Conservation (phyloP, 306 rosid genomes). For the Prinsepia uniflora region DNA sequence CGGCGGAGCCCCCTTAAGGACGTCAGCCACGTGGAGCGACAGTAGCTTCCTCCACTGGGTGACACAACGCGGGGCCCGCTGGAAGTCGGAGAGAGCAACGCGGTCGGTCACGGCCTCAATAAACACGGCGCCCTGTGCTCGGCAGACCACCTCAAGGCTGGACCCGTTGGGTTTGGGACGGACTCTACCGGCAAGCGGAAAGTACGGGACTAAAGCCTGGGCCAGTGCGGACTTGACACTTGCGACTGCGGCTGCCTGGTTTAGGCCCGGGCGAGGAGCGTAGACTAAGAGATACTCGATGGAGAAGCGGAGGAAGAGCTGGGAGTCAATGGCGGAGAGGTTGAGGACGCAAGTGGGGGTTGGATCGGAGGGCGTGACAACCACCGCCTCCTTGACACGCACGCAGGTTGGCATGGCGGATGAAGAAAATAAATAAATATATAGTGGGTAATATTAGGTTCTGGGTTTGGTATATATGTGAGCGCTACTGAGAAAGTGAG, state of each 20-base stretch:
- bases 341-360: conserved; percentile 49
- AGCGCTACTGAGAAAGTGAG: too few relatives aligned
- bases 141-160: conserved; percentile 60
- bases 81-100: conserved; percentile 36
- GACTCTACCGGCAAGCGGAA: conserved; percentile 69
- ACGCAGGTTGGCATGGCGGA: conserved; percentile 50
- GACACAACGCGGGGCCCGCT: conserved; percentile 51
- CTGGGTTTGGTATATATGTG: not conserved
- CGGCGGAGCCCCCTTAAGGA: conserved; percentile 69
- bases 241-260: conserved; percentile 28
- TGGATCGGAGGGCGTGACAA: conserved; percentile 62
- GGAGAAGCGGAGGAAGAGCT: conserved; percentile 84
- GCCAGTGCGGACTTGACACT: conserved; percentile 57
- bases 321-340: conserved; percentile 80
- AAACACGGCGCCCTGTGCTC: conserved; percentile 69
- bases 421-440: not conserved
- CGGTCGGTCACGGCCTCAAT: conserved; percentile 58
- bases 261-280: conserved; percentile 29
- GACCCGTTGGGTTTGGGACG: conserved; percentile 33
- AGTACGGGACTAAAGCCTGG: conserved; percentile 54
- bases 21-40: conserved; percentile 56
- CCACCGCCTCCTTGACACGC: conserved; percentile 47
- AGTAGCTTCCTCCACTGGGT: conserved; percentile 60
- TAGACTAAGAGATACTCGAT: conserved; percentile 69
- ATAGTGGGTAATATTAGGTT: not conserved